Percentiles rank a stretch among this genome's conserved stretches.
These are phyloP conservation scores for Quercus tomentella DNA, from an alignment of 331 rosid genomes.

Conservation along the genomic window DNA sequence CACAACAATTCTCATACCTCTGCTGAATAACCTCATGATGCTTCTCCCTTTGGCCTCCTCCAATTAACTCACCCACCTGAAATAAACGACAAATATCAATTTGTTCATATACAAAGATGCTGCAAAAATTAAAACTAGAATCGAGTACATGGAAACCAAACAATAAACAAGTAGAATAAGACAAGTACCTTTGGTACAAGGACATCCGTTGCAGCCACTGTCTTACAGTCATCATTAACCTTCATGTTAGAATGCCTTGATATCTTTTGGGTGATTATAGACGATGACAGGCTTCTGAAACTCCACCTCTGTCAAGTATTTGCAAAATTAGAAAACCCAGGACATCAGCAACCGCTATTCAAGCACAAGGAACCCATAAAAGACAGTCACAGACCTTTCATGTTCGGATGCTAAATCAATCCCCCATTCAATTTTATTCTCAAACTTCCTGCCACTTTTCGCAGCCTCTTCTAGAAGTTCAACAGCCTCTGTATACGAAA, in stretches of 20 bases:
- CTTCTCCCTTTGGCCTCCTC: conserved; percentile 96
- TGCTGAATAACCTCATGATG: conserved; percentile 60
- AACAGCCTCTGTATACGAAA: conserved; percentile 89
- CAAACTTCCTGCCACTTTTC: conserved; percentile 77
- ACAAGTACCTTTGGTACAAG: conserved; percentile 82
- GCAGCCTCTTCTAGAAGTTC: conserved; percentile 70
- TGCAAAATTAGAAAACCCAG: conserved; percentile 27
- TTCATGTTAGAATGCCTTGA: conserved; percentile 98
- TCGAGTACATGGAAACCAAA: neutral
- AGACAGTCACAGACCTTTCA: conserved; percentile 55
- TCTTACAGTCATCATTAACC: conserved; percentile 78
- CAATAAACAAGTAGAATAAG: neutral
- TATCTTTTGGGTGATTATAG: conserved; percentile 85
- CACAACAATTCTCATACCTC: conserved; percentile 37
- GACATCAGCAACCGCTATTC: conserved; percentile 6
- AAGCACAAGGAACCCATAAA: conserved; percentile 6
- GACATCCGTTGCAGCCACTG: conserved; percentile 99
- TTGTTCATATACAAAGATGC: neutral
- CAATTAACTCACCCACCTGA: conserved; percentile 91
- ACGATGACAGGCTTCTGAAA: conserved; percentile 91
- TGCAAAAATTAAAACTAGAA: neutral
- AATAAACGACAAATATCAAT: neutral
- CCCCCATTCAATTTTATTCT: conserved; percentile 95
- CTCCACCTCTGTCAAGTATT: conserved; percentile 77
- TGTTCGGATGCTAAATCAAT: conserved; percentile 92